Base-by-base conservation (phyloP, 2,329 filamentous ascomycete genomes). In the Harringtonia lauricola region DNA sequence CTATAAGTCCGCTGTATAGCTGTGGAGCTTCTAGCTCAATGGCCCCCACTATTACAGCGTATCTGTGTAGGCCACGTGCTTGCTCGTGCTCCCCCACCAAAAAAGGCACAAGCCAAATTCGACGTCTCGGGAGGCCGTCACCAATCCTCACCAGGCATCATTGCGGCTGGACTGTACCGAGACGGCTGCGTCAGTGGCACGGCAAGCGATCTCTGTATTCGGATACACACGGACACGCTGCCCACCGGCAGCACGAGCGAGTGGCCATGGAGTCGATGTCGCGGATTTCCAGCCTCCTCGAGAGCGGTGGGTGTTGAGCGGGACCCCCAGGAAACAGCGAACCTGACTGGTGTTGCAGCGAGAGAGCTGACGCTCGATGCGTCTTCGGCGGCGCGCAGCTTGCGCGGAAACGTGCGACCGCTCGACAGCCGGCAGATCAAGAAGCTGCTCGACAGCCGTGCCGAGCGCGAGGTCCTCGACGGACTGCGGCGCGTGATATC, bases 291-390 rank as follows among this genome's bases (percentile, higher is more conserved):
- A 86, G 80, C 61, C 78, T 96, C 66, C 81, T 98, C 63, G 92
- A 96, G 71, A 92, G 85, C 66, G 88, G 90, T 94, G 73, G 57
- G 75, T 51, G 55, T 17, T n/a, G 8, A 12, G 24, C 5, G 13
- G 29, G 14, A 8, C 13, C 13, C 3, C 26, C 29, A 15, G 22
- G 18, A 29, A 9, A 33, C 2, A 8, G 34, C 29, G 19, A 13
- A 15, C 18, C 14, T 26, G n/a, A 10, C 5, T 36, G 10, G 6
- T 36, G 46, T 18, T 46, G 10, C 50, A 95, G 92, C 92, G 60
- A 84, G 92, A 65, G 92, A 96, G 66, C 81, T 98, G 59, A 98
- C 92, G 45, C 80, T 98, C 65, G 92, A 98, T 74, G 92, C 92
- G 53, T 90, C 92, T 55, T 86, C 89, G 63, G 86, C 88, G 55